A percentile compares a stretch with the other conserved stretches of the same genome.
Evolutionary conservation across 495 filamentous ascomycete species (phyloP).

Genomic region (Platismatia glauca): DNA sequence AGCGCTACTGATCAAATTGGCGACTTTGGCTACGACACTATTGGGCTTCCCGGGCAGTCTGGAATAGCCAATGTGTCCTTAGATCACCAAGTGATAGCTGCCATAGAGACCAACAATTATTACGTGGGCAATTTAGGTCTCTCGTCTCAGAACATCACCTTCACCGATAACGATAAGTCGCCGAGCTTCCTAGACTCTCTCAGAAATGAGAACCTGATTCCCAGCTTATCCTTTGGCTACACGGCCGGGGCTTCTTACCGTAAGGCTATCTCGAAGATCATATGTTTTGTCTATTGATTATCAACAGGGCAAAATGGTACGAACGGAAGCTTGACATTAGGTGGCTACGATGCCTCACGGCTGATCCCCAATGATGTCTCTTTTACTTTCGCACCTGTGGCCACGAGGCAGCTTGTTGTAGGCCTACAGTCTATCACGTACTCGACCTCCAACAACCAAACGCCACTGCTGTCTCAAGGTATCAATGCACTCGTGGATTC

Average conservation of each 20-base stretch:
- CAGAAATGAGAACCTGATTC: slow-evolving; percentile 40
- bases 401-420: slow-evolving; percentile 40
- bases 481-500: slow-evolving; percentile 51
- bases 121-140: slow-evolving; percentile 53
- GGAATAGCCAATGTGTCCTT: slow-evolving; percentile 33
- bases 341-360: slow-evolving; percentile 51
- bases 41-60: slow-evolving; percentile 35
- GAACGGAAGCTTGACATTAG: slow-evolving; percentile 47
- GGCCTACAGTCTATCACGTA: slow-evolving; percentile 43
- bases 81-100: slow-evolving; percentile 43
- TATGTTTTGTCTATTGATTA: background rate
- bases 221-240: slow-evolving; percentile 53
- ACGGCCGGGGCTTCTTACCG: slow-evolving; percentile 56
- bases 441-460: slow-evolving; percentile 25
- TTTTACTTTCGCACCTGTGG: slow-evolving; percentile 40
- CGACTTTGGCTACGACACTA: slow-evolving; percentile 50
- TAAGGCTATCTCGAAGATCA: slow-evolving; percentile 20
- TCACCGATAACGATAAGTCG: slow-evolving; percentile 29
- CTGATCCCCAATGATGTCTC: slow-evolving; percentile 43
- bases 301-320: slow-evolving; percentile 30
- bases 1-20: slow-evolving; percentile 48
- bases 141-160: slow-evolving; percentile 33
- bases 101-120: slow-evolving; percentile 46
- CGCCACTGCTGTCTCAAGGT: slow-evolving; percentile 35
- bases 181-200: slow-evolving; percentile 43